These are phyloP conservation scores for Melocanna baccifera DNA, from an alignment of 176 grass and related monocot genomes.

Conservation along the genomic window DNA sequence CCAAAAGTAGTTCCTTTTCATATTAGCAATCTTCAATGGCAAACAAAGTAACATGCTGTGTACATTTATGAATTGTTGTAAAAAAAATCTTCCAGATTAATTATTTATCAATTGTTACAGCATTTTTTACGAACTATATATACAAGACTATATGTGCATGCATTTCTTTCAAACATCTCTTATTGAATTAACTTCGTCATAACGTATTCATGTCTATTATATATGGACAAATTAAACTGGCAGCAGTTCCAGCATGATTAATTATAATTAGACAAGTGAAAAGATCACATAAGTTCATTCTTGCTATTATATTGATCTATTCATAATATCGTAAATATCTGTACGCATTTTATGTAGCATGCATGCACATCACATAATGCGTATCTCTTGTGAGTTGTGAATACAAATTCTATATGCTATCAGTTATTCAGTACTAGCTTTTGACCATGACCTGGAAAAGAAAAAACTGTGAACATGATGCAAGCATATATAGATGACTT, in stretches of 20 bases:
- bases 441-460: not conserved
- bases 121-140: not conserved
- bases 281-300: not conserved
- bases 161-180: not conserved
- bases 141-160: not conserved
- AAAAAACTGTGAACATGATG: not conserved
- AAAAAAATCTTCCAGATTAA: not conserved
- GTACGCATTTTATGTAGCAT: not conserved
- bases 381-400: not conserved
- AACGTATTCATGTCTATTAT: no score
- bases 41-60: not conserved
- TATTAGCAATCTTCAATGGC: not conserved
- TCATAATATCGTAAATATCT: not conserved
- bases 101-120: not conserved
- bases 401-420: not conserved
- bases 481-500: not conserved
- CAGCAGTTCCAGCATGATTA: not conserved
- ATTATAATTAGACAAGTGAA: not conserved
- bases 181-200: not conserved
- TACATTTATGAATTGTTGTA: not conserved
- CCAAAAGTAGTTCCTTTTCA: not conserved
- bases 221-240: not conserved
- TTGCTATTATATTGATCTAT: not conserved
- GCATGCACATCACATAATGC: not conserved
- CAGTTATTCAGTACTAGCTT: not conserved